Evolutionary conservation across 352 stramenopile species (phyloP).

Genomic region (Globisporangium sylvaticum): DNA sequence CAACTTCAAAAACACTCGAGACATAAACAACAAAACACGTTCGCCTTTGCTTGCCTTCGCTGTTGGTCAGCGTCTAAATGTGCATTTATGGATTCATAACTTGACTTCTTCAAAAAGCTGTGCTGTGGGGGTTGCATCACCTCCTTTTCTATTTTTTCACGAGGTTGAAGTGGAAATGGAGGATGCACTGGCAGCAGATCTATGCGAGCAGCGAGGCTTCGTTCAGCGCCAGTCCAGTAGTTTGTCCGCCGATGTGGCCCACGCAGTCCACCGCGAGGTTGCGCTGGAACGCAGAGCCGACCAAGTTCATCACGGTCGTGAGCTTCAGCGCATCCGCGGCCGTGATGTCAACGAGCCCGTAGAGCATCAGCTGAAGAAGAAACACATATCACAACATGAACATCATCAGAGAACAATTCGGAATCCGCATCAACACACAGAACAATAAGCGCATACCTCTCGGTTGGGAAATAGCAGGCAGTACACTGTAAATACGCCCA

Average conservation of each 20-base stretch:
- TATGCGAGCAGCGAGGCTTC: constrained; percentile 31
- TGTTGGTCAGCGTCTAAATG: not conserved
- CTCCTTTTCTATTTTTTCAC: not conserved
- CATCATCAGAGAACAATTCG: not conserved
- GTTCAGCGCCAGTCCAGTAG: constrained; percentile 45
- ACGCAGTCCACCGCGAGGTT: constrained; percentile 68
- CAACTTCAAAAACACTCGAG: constrained; percentile 1
- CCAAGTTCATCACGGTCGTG: constrained; percentile 53
- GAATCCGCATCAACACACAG: not conserved
- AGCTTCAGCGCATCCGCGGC: constrained; percentile 62
- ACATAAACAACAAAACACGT: constrained; percentile 5
- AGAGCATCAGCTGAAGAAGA: constrained; percentile 47
- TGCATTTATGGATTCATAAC: not conserved
- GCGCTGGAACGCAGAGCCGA: constrained; percentile 58
- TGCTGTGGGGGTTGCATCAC: not conserved
- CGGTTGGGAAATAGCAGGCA: constrained; percentile 69
- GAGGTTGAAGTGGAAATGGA: not conserved
- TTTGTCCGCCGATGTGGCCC: constrained; percentile 70
- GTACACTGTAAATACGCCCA: constrained; percentile 74
- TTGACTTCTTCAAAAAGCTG: not conserved
- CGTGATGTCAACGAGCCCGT: constrained; percentile 57
- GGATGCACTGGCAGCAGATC: not conserved
- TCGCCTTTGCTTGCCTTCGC: not conserved
- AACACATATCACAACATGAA: not conserved
- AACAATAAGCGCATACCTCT: constrained; percentile 29